These are phyloP conservation scores for Cyberlindnera samutprakarnensis DNA, from an alignment of 805 yeast genomes.

Conservation along the genomic window DNA sequence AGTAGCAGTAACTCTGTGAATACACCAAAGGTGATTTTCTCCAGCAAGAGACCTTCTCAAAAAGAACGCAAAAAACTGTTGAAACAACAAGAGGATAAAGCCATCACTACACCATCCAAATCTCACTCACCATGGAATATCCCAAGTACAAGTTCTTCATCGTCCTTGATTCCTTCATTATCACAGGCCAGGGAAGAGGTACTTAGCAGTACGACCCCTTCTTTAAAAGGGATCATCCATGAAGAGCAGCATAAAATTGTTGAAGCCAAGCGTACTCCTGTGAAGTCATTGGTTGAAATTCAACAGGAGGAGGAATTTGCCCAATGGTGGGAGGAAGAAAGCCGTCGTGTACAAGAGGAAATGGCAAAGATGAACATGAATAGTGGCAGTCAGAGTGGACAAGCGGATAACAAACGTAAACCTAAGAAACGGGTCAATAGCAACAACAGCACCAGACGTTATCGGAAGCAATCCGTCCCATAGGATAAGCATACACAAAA, in stretches of 20 bases:
- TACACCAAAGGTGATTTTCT: conserved; percentile 7
- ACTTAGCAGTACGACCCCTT: conserved; percentile 15
- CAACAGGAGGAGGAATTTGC: conserved; percentile 81
- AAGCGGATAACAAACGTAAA: neutral
- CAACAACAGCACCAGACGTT: conserved; percentile 3
- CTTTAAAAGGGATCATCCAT: conserved; percentile 37
- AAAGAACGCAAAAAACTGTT: conserved; percentile 46
- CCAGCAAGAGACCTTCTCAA: conserved; percentile 34
- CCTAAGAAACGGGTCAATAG: conserved; percentile 2
- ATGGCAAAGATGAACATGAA: conserved; percentile 6
- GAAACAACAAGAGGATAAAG: conserved; percentile 12
- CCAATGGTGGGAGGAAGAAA: conserved; percentile 82
- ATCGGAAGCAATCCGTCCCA: conserved; percentile 13
- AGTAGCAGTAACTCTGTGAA: no score
- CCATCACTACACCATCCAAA: no score
- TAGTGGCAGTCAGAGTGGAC: neutral
- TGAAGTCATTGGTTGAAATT: conserved; percentile 54
- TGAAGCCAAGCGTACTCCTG: conserved; percentile 24
- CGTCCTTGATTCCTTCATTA: conserved; percentile 12
- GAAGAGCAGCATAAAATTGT: conserved; percentile 37
- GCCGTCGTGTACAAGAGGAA: conserved; percentile 50
- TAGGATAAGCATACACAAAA: neutral
- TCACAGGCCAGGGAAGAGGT: conserved; percentile 16
- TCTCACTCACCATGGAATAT: conserved; percentile 2
- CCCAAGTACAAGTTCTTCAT: no score